Evolutionary conservation across 1,284 basidiomycete genomes (phyloP).

Genomic region (Ceratobasidium sp.): DNA sequence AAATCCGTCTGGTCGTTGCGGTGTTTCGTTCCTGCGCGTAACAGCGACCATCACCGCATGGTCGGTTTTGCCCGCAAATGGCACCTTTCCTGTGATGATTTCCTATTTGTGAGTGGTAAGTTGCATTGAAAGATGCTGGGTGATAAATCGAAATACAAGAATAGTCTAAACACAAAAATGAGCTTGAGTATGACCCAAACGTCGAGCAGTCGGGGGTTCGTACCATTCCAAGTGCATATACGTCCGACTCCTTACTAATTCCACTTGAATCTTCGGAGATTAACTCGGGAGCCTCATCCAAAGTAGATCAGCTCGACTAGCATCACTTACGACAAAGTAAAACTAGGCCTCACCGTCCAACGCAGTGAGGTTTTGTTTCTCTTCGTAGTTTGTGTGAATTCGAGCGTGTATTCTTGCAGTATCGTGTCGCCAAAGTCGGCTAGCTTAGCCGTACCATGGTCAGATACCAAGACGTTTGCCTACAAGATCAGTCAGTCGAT

Average conservation of each 20-base stretch:
- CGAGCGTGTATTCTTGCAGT: not conserved
- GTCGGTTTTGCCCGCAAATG: not conserved
- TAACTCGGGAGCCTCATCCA: not conserved
- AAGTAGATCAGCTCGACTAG: not conserved
- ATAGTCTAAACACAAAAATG: not conserved
- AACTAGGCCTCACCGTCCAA: slow-evolving; percentile 4
- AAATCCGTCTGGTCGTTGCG: not conserved
- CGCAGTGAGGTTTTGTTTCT: not conserved
- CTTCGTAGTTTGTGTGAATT: not conserved
- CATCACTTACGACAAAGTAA: not conserved
- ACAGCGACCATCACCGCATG: not conserved
- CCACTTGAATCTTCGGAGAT: not conserved
- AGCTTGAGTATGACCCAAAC: no score
- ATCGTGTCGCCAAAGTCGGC: slow-evolving; percentile 1
- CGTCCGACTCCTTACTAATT: not conserved
- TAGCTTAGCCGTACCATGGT: not conserved
- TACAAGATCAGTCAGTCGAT: not conserved
- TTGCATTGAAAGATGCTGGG: no score
- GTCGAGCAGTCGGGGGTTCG: no score
- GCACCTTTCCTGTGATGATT: not conserved
- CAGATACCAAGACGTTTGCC: not conserved
- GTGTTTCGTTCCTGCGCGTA: not conserved
- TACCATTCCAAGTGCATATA: slow-evolving; percentile 23
- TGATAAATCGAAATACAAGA: not conserved
- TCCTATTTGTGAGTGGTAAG: not conserved